A percentile compares a stretch with the other conserved stretches of the same genome.
phyloP scores from a whole-genome alignment of 257 asterid genomes.

The Linderniella brevidens region DNA sequence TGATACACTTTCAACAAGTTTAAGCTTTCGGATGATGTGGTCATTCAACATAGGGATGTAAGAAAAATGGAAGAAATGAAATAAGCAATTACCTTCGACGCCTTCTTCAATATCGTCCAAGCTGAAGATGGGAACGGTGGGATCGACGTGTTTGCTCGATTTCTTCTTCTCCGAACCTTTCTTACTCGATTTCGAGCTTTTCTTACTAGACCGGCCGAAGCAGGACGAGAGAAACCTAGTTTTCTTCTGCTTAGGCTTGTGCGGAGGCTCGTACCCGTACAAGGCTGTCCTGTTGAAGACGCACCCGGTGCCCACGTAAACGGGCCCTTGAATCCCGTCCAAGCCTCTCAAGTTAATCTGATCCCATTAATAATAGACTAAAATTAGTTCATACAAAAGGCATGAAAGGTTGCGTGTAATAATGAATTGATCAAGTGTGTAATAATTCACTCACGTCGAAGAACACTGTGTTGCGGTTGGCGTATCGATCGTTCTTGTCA shows the following conservation, averaged over 20 bases:
- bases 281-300: constrained; percentile 90
- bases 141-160: constrained; percentile 78
- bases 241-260: constrained; percentile 67
- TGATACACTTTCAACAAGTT: too few species aligned
- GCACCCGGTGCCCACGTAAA: constrained; percentile 94
- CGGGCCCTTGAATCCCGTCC: constrained; percentile 97
- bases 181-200: constrained; percentile 56
- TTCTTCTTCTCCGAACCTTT: constrained; percentile 87
- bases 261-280: constrained; percentile 87
- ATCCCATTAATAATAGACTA: background rate
- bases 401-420: too few species aligned
- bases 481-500: constrained; percentile 85
- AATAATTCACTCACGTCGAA: constrained; percentile 89
- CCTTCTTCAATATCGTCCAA: constrained; percentile 98
- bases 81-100: constrained; percentile 54
- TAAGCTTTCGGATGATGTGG: too few species aligned
- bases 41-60: too few species aligned
- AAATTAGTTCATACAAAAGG: too few species aligned
- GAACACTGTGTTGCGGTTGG: constrained; percentile 93
- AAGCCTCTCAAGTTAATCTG: constrained; percentile 95
- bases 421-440: too few species aligned
- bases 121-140: constrained; percentile 86
- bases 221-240: constrained; percentile 46
- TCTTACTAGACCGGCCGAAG: constrained; percentile 67
- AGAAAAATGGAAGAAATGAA: too few species aligned